These are phyloP conservation scores for Boletus speciosus DNA, from an alignment of 768 basidiomycete genomes.

Conservation along the genomic window DNA sequence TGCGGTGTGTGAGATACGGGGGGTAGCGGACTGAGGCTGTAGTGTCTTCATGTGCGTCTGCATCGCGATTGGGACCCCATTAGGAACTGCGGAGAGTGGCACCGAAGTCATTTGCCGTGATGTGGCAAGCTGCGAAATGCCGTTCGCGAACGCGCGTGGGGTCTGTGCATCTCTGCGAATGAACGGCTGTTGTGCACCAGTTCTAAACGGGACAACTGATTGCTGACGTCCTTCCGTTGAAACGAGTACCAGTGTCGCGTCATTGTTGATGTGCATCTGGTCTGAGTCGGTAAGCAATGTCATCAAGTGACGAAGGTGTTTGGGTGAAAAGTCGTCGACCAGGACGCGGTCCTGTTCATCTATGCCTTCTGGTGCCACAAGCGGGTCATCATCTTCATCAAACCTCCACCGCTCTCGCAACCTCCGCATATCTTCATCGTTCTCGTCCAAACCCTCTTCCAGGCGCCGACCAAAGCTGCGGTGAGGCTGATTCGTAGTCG, in stretches of 20 bases:
- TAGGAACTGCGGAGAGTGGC: constrained; percentile 29
- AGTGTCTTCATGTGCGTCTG: constrained; percentile 61
- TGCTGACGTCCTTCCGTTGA: constrained; percentile 50
- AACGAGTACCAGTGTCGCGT: constrained; percentile 44
- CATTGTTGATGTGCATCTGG: constrained; percentile 45
- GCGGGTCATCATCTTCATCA: constrained; percentile 60
- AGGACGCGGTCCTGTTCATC: constrained; percentile 69
- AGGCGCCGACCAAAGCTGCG: constrained; percentile 24
- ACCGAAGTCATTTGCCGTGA: constrained; percentile 21
- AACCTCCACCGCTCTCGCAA: constrained; percentile 64
- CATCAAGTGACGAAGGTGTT: constrained; percentile 56
- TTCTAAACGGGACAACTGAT: constrained; percentile 46
- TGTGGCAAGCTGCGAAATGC: constrained; percentile 23
- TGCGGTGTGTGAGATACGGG: constrained; percentile 54
- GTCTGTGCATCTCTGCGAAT: constrained; percentile 26
- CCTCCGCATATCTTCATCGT: constrained; percentile 39
- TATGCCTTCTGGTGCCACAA: constrained; percentile 51
- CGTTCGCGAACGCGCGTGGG: constrained; percentile 22
- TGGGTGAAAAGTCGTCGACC: constrained; percentile 67
- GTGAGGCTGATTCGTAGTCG: constrained; percentile 3
- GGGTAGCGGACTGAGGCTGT: constrained; percentile 46
- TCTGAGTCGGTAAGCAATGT: constrained; percentile 56
- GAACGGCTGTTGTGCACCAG: constrained; percentile 29
- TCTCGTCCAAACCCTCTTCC: constrained; percentile 23
- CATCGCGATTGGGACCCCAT: constrained; percentile 56